These are phyloP conservation scores for Mycocentrospora acerina DNA, from an alignment of 2,329 filamentous ascomycete genomes.

Conservation along the genomic window DNA sequence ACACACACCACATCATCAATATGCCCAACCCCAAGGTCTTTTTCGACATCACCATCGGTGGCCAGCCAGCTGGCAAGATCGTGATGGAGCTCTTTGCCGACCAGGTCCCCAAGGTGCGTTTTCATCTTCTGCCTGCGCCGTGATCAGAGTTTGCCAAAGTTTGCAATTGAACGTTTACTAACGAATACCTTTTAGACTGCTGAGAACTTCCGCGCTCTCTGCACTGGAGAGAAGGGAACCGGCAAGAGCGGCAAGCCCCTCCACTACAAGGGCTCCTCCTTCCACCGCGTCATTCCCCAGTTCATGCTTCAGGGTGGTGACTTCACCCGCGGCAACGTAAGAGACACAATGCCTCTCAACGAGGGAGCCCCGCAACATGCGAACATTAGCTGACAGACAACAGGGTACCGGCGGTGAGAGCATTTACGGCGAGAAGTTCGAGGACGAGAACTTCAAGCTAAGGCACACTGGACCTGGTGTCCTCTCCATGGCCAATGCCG, in stretches of 20 bases:
- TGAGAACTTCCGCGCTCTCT: slow-evolving; percentile 92
- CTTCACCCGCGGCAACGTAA: slow-evolving; percentile 91
- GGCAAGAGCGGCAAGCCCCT: slow-evolving; percentile 82
- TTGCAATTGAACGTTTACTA: slow-evolving; percentile 6
- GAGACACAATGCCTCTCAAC: slow-evolving; percentile 4
- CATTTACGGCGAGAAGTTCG: slow-evolving; percentile 96
- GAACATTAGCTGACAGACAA: slow-evolving; percentile 10
- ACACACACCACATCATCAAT: slow-evolving; percentile 21
- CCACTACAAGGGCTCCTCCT: slow-evolving; percentile 86
- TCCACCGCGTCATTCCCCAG: slow-evolving; percentile 95
- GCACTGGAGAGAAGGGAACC: slow-evolving; percentile 88
- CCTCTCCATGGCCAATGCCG: slow-evolving; percentile 96
- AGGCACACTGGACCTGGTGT: slow-evolving; percentile 94
- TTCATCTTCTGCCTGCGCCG: slow-evolving; percentile 15
- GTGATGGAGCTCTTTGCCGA: slow-evolving; percentile 70
- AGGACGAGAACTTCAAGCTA: slow-evolving; percentile 88
- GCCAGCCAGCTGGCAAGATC: slow-evolving; percentile 71
- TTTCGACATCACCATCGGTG: slow-evolving; percentile 86
- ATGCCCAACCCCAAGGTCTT: slow-evolving; percentile 68
- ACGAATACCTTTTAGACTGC: slow-evolving; percentile 61
- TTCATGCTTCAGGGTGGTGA: slow-evolving; percentile 99
- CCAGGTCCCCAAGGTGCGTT: slow-evolving; percentile 66
- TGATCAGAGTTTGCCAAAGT: slow-evolving; percentile 15
- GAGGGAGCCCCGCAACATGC: background rate
- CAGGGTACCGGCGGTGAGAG: slow-evolving; percentile 76